Base-by-base conservation (phyloP, 345 rosid species). In the Chamaenerion angustifolium region DNA sequence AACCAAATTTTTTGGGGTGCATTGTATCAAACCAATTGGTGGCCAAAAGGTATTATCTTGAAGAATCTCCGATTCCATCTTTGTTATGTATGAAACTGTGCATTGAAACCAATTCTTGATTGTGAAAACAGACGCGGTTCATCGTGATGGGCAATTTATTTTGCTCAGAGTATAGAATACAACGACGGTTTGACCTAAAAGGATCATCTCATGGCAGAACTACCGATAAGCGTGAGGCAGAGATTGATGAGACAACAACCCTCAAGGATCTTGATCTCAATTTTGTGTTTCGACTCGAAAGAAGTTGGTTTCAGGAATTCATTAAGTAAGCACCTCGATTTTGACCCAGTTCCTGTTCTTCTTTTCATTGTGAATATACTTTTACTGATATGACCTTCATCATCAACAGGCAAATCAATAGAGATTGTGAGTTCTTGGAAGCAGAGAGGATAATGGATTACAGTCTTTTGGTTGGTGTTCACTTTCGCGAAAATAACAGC, bases 221-320 rank as follows among this genome's bases (percentile, higher is more conserved):
- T 16, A 87, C 93, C 11, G 79, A 84, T 61, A 92, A 82, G 67
- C 80, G 83, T 0, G 86, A 80, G 66, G 94, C 63, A 12, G 96
- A 92, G 70, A 87, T 92, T 40, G 98, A 92, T 71, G 98, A 92
- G 65, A 92, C 98, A 9, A 92, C 98, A 4, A 84, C 98, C 19
- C 76, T 92, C n/a, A 92, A 92, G 67, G 98, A 92, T 58, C 79
- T 92, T 21, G 98, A 92, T 71, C 98, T 92, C 59, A 82, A 87
- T 64, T 87, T 69, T 49, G 70, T 82, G 50, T 92, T 92, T 62
- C 96, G 87, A 43, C 82, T 92, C 13, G 88, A 87, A 62, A 69
- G 64, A 57, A 75, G 68, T 65, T 84, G 96, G 95, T 87, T 64
- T 63, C 85, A 78, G 60, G 95, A 92, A 51, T 95, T 92, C 11